These are phyloP conservation scores for Begonia loranthoides DNA, from an alignment of 306 rosid genomes.

Conservation along the genomic window DNA sequence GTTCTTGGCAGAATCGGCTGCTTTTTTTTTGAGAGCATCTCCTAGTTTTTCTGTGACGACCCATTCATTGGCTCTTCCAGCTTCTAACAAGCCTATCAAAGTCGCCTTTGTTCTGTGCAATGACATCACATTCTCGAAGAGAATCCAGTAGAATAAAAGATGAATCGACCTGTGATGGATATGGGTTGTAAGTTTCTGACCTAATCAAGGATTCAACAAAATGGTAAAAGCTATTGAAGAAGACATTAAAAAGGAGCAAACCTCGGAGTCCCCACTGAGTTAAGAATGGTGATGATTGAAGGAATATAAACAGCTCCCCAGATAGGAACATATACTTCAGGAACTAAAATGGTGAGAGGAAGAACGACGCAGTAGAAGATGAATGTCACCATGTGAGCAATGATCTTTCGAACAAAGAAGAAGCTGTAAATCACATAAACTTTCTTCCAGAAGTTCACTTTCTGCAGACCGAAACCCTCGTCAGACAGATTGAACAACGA, in stretches of 20 bases:
- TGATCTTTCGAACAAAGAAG: conserved; percentile 62
- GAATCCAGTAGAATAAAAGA: conserved; percentile 57
- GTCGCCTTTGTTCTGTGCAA: conserved; percentile 55
- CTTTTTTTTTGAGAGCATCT: conserved; percentile 37
- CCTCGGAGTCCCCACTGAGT: conserved; percentile 81
- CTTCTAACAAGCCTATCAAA: conserved; percentile 39
- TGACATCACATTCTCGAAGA: conserved; percentile 64
- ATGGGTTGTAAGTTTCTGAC: no score
- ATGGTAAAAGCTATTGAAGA: no score
- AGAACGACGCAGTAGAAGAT: conserved; percentile 56
- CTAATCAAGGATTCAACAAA: no score
- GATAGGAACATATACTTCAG: conserved; percentile 65
- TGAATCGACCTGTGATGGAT: conserved; percentile 39
- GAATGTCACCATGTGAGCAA: conserved; percentile 61
- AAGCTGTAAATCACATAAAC: conserved; percentile 64
- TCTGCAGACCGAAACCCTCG: conserved; percentile 26
- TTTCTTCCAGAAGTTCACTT: conserved; percentile 57
- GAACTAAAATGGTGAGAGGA: conserved; percentile 59
- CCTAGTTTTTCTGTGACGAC: conserved; percentile 65
- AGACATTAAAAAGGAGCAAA: neutral
- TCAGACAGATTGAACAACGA: no score
- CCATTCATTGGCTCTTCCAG: conserved; percentile 64
- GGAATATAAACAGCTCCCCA: conserved; percentile 78
- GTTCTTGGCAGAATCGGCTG: conserved; percentile 35
- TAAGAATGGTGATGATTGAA: conserved; percentile 57